A percentile compares a stretch with the other conserved stretches of the same genome.
Evolutionary conservation across 257 asterid genomes (phyloP).

Genomic region (Forsythia suspensa): DNA sequence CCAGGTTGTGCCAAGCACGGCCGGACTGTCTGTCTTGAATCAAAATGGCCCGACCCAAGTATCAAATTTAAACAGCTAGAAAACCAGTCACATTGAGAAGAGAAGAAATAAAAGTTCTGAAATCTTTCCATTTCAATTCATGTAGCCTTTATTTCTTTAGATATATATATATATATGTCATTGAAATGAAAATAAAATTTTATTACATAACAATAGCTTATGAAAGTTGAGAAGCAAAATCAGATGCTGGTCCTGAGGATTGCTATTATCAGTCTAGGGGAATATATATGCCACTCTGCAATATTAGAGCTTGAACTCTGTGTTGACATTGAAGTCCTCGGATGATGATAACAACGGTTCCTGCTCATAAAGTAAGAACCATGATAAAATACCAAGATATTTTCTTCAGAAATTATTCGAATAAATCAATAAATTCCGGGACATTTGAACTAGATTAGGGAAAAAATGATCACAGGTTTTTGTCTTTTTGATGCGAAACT

Average conservation of each 20-base stretch:
- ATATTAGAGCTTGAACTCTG: constrained; percentile 30
- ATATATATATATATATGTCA: too few species aligned
- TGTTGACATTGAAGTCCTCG: constrained; percentile 19
- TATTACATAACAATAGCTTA: neutral
- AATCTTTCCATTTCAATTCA: too few species aligned
- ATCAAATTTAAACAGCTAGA: neutral
- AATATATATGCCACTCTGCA: neutral
- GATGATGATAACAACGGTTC: constrained; percentile 45
- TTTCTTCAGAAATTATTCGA: neutral
- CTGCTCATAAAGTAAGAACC: constrained; percentile 9
- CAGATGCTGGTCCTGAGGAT: too few species aligned
- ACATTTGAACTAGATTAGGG: too few species aligned
- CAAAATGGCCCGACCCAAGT: neutral
- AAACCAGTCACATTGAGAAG: neutral
- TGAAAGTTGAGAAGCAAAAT: neutral
- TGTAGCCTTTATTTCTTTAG: neutral
- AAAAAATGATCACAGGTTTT: too few species aligned
- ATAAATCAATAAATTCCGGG: neutral
- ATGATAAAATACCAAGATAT: neutral
- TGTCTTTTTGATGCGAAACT: too few species aligned
- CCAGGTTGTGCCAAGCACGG: too few species aligned
- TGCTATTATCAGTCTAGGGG: too few species aligned
- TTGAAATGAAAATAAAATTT: too few species aligned
- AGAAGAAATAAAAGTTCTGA: too few species aligned
- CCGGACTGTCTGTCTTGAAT: too few species aligned